Percentiles rank a stretch among this genome's conserved stretches.
Evolutionary conservation across 768 basidiomycete genomes (phyloP).

Genomic region (Boletales sp.): DNA sequence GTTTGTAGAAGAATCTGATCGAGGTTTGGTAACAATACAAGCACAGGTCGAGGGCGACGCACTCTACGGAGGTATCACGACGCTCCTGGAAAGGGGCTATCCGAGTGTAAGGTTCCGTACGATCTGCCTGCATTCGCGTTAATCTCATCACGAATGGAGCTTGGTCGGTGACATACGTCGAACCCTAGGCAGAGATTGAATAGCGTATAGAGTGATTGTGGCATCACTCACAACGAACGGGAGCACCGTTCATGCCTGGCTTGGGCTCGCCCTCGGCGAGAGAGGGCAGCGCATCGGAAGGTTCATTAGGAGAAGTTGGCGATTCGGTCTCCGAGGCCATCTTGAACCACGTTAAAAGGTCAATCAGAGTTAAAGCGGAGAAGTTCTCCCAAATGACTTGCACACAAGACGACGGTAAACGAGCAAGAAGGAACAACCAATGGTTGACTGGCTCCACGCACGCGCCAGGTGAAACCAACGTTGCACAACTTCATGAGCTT

Average conservation of each 20-base stretch:
- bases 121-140: conserved; percentile 57
- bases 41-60: conserved; percentile 18
- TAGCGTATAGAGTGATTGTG: neutral
- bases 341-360: neutral
- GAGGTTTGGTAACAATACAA: conserved; percentile 4
- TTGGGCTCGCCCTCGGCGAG: conserved; percentile 57
- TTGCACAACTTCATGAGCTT: neutral
- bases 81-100: conserved; percentile 83
- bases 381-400: too few species aligned
- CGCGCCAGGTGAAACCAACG: neutral
- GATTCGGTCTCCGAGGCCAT: conserved; percentile 25
- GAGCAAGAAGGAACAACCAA: neutral
- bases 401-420: neutral
- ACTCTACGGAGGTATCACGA: conserved; percentile 83
- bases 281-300: conserved; percentile 54
- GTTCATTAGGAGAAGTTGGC: conserved; percentile 49
- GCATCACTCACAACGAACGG: conserved; percentile 71
- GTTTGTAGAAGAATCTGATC: conserved; percentile 83
- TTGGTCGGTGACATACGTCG: conserved; percentile 56
- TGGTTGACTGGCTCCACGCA: conserved; percentile 1
- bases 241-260: conserved; percentile 69
- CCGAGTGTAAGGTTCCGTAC: conserved; percentile 78
- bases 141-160: conserved; percentile 13
- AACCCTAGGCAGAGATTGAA: conserved; percentile 54
- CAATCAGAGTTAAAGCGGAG: too few species aligned